Evolutionary conservation across 257 asterid genomes (phyloP).

Genomic region (Catharanthus roseus): DNA sequence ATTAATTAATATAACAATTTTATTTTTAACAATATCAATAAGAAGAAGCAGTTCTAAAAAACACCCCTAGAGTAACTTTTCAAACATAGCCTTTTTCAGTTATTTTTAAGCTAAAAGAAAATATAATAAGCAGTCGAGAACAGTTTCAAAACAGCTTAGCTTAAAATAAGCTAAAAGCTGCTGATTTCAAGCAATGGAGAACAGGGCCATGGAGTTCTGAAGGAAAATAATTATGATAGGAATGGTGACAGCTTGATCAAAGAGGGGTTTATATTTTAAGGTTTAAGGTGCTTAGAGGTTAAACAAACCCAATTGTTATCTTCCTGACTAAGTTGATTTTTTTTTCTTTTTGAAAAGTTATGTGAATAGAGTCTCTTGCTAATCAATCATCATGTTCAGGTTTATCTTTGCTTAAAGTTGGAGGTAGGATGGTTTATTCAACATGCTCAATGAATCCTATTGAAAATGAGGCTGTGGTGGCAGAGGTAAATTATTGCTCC

Average conservation of each 20-base stretch:
- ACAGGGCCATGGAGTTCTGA: too few species aligned
- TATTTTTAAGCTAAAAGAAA: too few species aligned
- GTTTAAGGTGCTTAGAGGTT: background rate
- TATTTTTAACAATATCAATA: too few species aligned
- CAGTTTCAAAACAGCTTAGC: too few species aligned
- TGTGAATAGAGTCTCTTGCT: background rate
- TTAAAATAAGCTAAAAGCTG: too few species aligned
- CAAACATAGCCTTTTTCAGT: too few species aligned
- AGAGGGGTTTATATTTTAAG: background rate
- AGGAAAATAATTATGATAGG: background rate
- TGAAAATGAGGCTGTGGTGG: constrained; percentile 96
- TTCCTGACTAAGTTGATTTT: background rate
- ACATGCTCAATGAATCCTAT: constrained; percentile 99
- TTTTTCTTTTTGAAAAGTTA: background rate
- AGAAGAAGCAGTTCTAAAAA: too few species aligned
- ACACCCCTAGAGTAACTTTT: too few species aligned
- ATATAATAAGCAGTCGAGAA: too few species aligned
- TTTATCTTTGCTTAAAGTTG: constrained; percentile 88
- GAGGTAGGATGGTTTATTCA: constrained; percentile 93
- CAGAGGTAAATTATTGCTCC: constrained; percentile 54
- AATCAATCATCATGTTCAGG: constrained; percentile 36
- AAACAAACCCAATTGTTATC: background rate
- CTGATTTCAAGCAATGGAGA: too few species aligned
- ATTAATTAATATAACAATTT: too few species aligned
- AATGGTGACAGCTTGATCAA: background rate